These are phyloP conservation scores for Carex kokanica DNA, from an alignment of 176 grass and related monocot species.

Conservation along the genomic window DNA sequence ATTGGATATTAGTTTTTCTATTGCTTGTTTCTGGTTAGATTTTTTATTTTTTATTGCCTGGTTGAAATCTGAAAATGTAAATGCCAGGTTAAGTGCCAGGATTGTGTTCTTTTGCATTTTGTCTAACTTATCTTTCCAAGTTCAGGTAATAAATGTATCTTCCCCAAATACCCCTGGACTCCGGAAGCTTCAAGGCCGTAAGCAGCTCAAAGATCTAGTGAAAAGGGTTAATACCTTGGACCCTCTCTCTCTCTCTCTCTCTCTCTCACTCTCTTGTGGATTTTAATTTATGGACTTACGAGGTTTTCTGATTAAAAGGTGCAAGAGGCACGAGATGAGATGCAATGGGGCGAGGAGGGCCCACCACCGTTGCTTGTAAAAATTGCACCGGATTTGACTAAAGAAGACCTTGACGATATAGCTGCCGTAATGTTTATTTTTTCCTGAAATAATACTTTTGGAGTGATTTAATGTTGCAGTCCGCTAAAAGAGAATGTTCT, in stretches of 20 bases:
- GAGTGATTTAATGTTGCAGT: conserved; percentile 21
- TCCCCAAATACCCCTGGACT: conserved; percentile 99
- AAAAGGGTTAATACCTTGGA: conserved; percentile 50
- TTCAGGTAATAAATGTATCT: conserved; percentile 95
- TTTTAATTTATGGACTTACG: conserved; percentile 6
- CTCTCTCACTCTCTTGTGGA: neutral
- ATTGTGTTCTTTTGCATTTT: neutral
- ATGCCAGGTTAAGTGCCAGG: neutral
- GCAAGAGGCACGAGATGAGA: conserved; percentile 94
- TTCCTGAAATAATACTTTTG: neutral
- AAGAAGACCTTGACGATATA: conserved; percentile 97
- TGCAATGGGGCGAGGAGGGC: conserved; percentile 96
- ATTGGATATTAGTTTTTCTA: neutral
- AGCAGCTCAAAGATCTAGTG: conserved; percentile 90
- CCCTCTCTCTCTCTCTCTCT: neutral
- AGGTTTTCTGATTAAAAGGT: conserved; percentile 44
- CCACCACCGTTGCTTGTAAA: conserved; percentile 94
- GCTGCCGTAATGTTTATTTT: conserved; percentile 47
- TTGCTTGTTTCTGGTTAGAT: neutral
- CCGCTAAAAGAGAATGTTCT: conserved; percentile 23
- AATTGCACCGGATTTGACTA: conserved; percentile 92
- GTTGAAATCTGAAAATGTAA: neutral
- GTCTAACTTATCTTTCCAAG: neutral
- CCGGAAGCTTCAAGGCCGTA: conserved; percentile 82
- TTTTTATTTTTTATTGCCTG: neutral